Evolutionary conservation across 2,329 filamentous ascomycete species (phyloP).

Genomic region (Calonectria pteridis): DNA sequence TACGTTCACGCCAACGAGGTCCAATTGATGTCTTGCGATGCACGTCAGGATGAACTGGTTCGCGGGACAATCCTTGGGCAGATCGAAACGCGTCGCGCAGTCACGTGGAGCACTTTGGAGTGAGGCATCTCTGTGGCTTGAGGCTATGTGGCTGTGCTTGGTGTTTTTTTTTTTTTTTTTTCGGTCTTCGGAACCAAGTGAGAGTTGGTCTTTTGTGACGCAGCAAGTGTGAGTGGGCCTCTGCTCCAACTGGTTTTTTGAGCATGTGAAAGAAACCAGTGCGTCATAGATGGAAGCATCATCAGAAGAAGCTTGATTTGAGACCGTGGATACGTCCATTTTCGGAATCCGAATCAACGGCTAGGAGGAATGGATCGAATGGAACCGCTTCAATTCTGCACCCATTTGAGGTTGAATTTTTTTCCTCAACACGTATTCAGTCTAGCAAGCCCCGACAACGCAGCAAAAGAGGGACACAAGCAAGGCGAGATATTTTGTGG

Average conservation of each 20-base stretch:
- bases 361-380: not conserved
- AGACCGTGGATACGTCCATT: not conserved
- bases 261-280: constrained; percentile 42
- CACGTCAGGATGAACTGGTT: constrained; percentile 22
- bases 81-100: constrained; percentile 43
- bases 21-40: not conserved
- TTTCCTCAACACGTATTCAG: not conserved
- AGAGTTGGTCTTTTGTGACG: constrained; percentile 3
- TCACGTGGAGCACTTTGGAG: constrained; percentile 43
- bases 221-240: constrained; percentile 27
- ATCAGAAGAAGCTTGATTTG: constrained; percentile 13
- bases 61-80: not conserved
- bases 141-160: not conserved
- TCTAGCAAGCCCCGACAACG: not conserved
- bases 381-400: not conserved
- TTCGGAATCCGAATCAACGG: not conserved
- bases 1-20: not conserved
- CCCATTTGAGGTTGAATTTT: not conserved
- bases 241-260: constrained; percentile 5
- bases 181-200: not conserved
- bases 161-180: not conserved
- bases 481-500: constrained; percentile 28
- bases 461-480: constrained; percentile 14
- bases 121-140: constrained; percentile 26
- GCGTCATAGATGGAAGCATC: constrained; percentile 39